A percentile compares a stretch with the other conserved stretches of the same genome.
Evolutionary conservation across 805 yeast genomes (phyloP).

Genomic region (Debaryomyces prosopidis): DNA sequence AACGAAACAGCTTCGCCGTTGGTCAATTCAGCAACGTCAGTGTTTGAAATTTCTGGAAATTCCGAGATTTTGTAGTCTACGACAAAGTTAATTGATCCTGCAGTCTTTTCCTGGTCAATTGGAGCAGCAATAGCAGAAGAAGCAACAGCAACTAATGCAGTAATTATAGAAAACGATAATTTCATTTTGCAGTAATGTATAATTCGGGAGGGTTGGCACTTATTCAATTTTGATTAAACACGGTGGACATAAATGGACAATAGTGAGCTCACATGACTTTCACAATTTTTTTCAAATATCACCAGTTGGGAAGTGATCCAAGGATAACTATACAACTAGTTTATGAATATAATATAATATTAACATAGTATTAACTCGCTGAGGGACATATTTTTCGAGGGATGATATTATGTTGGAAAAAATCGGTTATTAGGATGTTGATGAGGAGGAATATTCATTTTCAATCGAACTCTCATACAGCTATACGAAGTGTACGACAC

Average conservation of each 20-base stretch:
- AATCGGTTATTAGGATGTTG: neutral
- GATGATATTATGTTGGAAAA: neutral
- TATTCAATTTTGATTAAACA: neutral
- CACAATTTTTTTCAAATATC: neutral
- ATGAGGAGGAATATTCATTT: neutral
- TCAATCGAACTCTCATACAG: neutral
- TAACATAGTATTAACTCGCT: no score
- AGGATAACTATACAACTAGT: no score
- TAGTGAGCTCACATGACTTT: neutral
- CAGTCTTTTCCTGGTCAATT: slow-evolving; percentile 10
- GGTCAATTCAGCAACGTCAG: slow-evolving; percentile 42
- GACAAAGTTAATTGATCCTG: slow-evolving; percentile 41
- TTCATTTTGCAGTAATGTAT: slow-evolving; percentile 1
- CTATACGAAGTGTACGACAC: neutral
- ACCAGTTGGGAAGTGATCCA: neutral
- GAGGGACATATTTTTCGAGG: neutral
- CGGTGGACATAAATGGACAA: slow-evolving; percentile 1
- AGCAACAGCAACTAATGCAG: slow-evolving; percentile 10
- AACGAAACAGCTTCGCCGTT: slow-evolving; percentile 57
- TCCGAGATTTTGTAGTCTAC: slow-evolving; percentile 52
- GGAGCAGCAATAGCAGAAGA: slow-evolving; percentile 9
- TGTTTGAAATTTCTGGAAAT: slow-evolving; percentile 35
- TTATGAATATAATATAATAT: no score
- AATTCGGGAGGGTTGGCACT: neutral
- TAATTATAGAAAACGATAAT: slow-evolving; percentile 5